Percentiles rank a stretch among this genome's conserved stretches.
These are phyloP conservation scores for Alternaria sp. DNA, from an alignment of 2,329 filamentous ascomycete genomes.

Conservation along the genomic window DNA sequence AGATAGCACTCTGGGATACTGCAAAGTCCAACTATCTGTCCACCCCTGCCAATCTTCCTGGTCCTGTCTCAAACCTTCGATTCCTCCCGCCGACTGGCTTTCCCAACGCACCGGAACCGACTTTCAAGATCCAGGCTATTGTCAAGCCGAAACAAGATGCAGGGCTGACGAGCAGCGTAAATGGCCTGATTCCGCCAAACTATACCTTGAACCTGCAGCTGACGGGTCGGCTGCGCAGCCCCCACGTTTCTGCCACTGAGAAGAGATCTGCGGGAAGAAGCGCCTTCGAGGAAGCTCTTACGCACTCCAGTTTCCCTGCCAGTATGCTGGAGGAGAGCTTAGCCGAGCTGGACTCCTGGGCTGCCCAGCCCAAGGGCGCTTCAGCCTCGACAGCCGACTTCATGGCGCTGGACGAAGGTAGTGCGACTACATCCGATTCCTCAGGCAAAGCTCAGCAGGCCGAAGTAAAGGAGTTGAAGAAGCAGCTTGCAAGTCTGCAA, in stretches of 20 bases:
- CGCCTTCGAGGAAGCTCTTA: constrained; percentile 51
- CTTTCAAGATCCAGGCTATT: constrained; percentile 64
- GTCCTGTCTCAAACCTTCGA: constrained; percentile 81
- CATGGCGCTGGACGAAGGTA: constrained; percentile 25
- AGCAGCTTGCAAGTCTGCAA: constrained; percentile 52
- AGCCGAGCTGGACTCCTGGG: constrained; percentile 43
- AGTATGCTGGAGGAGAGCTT: constrained; percentile 49
- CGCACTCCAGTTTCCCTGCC: constrained; percentile 52
- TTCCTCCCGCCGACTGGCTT: constrained; percentile 69
- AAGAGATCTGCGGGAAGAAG: constrained; percentile 20
- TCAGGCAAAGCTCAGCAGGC: constrained; percentile 21
- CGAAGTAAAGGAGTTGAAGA: constrained; percentile 45
- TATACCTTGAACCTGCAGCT: constrained; percentile 73
- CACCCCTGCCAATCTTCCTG: constrained; percentile 74
- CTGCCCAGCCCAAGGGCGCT: constrained; percentile 22
- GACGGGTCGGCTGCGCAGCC: constrained; percentile 38
- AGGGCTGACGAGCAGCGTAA: constrained; percentile 40
- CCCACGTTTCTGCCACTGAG: constrained; percentile 41
- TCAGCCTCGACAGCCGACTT: constrained; percentile 42
- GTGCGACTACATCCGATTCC: constrained; percentile 1
- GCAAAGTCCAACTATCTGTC: constrained; percentile 71
- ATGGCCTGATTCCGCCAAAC: constrained; percentile 56
- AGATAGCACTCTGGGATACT: constrained; percentile 81
- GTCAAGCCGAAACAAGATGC: constrained; percentile 80
- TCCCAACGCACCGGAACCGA: constrained; percentile 39